These are phyloP conservation scores for Auxenochlorella pyrenoidosa DNA, from an alignment of 139 green algal species.

Conservation along the genomic window DNA sequence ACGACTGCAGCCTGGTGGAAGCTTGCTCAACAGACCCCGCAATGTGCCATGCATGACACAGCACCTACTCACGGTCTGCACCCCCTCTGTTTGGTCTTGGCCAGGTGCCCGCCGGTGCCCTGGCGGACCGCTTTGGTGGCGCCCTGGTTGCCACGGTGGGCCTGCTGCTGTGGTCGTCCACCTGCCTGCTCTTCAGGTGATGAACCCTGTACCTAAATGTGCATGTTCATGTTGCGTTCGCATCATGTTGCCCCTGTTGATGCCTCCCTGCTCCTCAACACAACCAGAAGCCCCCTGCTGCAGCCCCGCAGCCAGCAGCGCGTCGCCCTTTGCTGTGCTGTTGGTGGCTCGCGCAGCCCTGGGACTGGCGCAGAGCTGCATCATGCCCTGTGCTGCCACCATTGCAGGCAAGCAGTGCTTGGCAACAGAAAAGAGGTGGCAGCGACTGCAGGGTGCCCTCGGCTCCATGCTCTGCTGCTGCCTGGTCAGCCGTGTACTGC, in stretches of 20 bases:
- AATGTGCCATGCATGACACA: background rate
- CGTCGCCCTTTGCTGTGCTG: conserved; percentile 38
- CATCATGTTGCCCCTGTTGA: too few relatives aligned
- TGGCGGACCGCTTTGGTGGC: conserved; percentile 54
- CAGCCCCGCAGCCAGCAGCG: background rate
- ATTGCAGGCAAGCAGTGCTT: conserved; percentile 10
- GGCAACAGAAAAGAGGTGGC: background rate
- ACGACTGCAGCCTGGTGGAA: background rate
- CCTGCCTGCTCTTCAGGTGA: conserved; percentile 5
- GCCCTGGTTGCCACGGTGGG: conserved; percentile 55
- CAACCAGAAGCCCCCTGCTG: too few relatives aligned
- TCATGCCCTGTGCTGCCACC: conserved; percentile 72
- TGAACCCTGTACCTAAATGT: too few relatives aligned
- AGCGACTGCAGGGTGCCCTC: background rate
- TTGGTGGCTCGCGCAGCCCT: conserved; percentile 50
- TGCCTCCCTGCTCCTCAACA: too few relatives aligned
- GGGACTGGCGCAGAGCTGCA: conserved; percentile 63
- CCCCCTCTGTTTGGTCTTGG: conserved; percentile 4
- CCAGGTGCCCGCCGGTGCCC: conserved; percentile 59
- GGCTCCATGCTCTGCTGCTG: too few relatives aligned
- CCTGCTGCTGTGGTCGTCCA: conserved; percentile 61
- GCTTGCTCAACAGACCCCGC: background rate
- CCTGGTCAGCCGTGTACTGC: too few relatives aligned
- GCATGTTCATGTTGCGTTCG: too few relatives aligned
- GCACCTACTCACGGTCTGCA: background rate